Evolutionary conservation across 2,329 filamentous ascomycete genomes (phyloP).

Genomic region (Botrytis elliptica): DNA sequence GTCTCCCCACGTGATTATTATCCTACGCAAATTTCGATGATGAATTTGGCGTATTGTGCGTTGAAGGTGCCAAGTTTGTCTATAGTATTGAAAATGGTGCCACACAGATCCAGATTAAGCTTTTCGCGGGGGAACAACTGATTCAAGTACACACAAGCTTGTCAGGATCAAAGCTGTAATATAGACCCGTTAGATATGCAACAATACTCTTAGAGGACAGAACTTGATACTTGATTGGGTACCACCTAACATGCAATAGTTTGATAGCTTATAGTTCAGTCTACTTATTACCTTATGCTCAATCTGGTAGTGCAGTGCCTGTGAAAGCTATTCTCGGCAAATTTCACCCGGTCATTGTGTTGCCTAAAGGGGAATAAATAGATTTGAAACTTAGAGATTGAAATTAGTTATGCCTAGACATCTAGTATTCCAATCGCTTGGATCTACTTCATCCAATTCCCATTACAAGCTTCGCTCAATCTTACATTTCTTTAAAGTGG

Average conservation of each 20-base stretch:
- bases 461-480: neutral
- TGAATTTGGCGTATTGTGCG: accelerated
- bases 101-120: neutral
- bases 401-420: neutral
- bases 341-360: neutral
- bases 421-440: neutral
- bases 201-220: neutral
- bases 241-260: neutral
- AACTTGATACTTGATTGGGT: neutral
- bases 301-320: neutral
- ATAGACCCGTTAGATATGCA: neutral
- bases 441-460: neutral
- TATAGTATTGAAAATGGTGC: neutral
- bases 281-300: neutral
- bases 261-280: neutral
- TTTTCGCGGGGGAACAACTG: neutral
- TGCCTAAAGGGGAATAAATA: neutral
- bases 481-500: neutral
- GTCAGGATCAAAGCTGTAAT: neutral
- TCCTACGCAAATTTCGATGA: neutral
- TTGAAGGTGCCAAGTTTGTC: neutral
- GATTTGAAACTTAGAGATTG: neutral
- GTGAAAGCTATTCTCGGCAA: neutral
- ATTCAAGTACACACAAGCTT: neutral
- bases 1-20: neutral